Base-by-base conservation (phyloP, 1,284 basidiomycete species). In the Mycena citricolor region DNA sequence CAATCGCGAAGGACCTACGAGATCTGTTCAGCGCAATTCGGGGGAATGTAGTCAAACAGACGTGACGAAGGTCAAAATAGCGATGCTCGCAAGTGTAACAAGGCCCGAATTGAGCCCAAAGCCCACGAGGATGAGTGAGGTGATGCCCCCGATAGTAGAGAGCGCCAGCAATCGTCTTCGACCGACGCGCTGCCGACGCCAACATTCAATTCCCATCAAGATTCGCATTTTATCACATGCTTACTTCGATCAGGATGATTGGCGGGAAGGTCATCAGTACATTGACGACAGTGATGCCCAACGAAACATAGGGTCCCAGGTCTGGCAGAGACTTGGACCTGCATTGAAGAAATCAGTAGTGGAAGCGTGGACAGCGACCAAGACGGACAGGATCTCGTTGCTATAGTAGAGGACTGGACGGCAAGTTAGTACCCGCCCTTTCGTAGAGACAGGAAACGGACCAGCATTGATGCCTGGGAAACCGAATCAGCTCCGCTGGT, bases 41-140 rank as follows among this genome's bases (percentile, higher is more conserved):
- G 7, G 13, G 13, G 20, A 22, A 19, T 48, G 20, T 46, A 40
- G n/a, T 19, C 31, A 12, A 33, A 43, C 79, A 35, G 60, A 88
- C 83, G 85, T 90, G 25, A 97, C 85, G 61, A 97, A 94, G 2
- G 79, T 72, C 34, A 92, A 65, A 53, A 97, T 91, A 4, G 87
- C 79, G 19, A 90, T 59, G 42, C 87, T 92, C 7, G 87, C 81
- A 8, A 93, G 58, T 5, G 70, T 64, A 11, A 76, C 75, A 44
- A 75, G 64, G 26, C 77, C 77, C 4, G 70, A 69, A 59, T 93
- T 73, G 45, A 97, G 69, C 1, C 87, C 86, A 42, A 82, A 70
- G 1, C 87, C 91, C 5, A 94, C 76, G 16, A 79, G 66, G 2
- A 83, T 51, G 24, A 89, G 78, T 4, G 86, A 89, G 2, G 79